A percentile compares a stretch with the other conserved stretches of the same genome.
Conservation (phyloP, 2,329 filamentous ascomycete species). For the Zymoseptoria ardabiliae region DNA sequence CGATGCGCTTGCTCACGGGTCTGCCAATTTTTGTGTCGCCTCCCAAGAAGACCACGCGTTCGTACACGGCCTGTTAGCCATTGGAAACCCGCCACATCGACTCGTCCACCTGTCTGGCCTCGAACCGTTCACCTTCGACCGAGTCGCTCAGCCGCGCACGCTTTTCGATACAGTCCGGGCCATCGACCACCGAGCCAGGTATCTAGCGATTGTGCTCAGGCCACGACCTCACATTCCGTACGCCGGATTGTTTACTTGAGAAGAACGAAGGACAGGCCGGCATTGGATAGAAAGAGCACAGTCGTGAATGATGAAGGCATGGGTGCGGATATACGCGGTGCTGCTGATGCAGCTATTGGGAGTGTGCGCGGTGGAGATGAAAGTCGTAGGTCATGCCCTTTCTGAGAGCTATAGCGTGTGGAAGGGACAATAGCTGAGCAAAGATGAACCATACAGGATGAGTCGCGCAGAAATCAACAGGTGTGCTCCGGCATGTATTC, state of each 20-base stretch:
- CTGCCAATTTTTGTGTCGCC: neutral
- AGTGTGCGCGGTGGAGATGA: constrained; percentile 24
- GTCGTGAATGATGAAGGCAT: constrained; percentile 24
- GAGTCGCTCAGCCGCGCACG: neutral
- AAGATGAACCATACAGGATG: constrained; percentile 49
- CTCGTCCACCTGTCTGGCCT: neutral
- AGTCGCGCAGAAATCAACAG: constrained; percentile 69
- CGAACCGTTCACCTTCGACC: neutral
- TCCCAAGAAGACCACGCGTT: neutral
- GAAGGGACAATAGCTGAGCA: constrained; percentile 7
- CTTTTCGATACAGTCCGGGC: no score
- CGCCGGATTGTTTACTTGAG: neutral
- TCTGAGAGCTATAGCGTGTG: neutral
- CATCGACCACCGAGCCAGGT: neutral
- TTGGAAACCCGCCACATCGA: neutral
- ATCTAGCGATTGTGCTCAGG: neutral
- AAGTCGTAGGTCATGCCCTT: constrained; percentile 22
- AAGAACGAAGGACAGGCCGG: neutral
- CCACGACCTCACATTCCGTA: neutral
- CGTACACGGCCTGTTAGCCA: neutral
- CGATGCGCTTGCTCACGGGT: neutral
- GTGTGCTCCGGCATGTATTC: constrained; percentile 94
- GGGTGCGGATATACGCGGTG: constrained; percentile 20
- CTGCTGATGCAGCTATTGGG: constrained; percentile 25
- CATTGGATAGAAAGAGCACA: neutral